Evolutionary conservation across 352 stramenopile species (phyloP).

Genomic region (Phytophthora sp.): DNA sequence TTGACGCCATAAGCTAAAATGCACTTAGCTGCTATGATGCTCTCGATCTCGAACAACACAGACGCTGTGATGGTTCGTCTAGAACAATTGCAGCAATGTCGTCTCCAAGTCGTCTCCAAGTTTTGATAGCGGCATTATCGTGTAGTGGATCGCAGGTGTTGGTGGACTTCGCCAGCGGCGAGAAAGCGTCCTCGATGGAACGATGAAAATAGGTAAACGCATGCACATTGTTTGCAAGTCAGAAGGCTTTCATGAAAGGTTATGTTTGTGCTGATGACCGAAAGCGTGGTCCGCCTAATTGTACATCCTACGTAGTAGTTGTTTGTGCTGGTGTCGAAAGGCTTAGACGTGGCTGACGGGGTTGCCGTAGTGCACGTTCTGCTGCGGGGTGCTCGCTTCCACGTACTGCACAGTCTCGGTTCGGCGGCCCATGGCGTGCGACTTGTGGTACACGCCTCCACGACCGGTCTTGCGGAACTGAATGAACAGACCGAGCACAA

Average conservation of each 20-base stretch:
- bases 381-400: constrained; percentile 29
- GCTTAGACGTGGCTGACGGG: constrained; percentile 40
- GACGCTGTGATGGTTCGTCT: too few species aligned
- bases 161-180: too few species aligned
- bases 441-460: constrained; percentile 39
- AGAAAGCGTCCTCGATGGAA: too few species aligned
- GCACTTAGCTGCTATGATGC: too few species aligned
- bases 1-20: too few species aligned
- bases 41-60: too few species aligned
- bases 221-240: neutral
- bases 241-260: neutral
- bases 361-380: constrained; percentile 38
- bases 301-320: constrained; percentile 22
- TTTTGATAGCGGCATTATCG: too few species aligned
- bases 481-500: constrained; percentile 54
- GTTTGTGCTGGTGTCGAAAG: neutral
- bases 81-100: too few species aligned
- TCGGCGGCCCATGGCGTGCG: constrained; percentile 18
- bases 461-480: constrained; percentile 66
- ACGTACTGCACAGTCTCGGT: constrained; percentile 41
- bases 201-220: neutral
- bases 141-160: too few species aligned
- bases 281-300: constrained; percentile 9
- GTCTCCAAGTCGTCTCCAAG: too few species aligned
- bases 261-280: constrained; percentile 6